phyloP scores from a whole-genome alignment of 176 grass and related monocot genomes.

The Musa beccarii region DNA sequence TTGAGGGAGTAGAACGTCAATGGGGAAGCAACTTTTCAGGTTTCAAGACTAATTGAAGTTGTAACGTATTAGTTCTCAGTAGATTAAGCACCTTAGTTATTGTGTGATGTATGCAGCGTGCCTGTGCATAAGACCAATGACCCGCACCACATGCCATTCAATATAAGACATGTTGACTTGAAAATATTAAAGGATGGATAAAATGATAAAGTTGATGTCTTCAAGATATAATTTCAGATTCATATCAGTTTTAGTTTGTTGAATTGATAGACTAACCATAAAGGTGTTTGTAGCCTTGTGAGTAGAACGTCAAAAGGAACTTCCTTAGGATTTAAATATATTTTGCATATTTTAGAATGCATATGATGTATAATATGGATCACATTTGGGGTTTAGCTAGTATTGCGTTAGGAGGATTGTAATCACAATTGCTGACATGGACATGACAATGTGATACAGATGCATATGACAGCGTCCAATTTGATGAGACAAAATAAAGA shows the following conservation, averaged over 20 bases:
- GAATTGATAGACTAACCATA: not conserved
- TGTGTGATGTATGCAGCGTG: not conserved
- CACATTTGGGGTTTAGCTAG: not conserved
- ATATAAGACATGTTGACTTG: not conserved
- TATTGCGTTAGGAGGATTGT: not conserved
- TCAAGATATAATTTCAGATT: not conserved
- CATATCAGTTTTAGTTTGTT: not conserved
- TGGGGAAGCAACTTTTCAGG: constrained; percentile 81
- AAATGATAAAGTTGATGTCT: not conserved
- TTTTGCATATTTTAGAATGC: not conserved
- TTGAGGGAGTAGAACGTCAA: constrained; percentile 89
- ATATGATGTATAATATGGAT: not conserved
- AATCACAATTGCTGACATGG: not conserved
- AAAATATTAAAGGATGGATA: not conserved
- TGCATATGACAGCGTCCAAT: not conserved
- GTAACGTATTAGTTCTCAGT: not conserved
- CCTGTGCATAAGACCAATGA: not conserved
- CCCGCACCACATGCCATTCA: too few species aligned
- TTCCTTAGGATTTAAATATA: not conserved
- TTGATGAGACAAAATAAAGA: not conserved
- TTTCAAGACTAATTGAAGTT: not conserved
- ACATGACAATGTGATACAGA: not conserved
- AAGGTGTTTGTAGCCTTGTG: not conserved
- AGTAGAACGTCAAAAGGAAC: not conserved
- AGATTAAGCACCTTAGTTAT: not conserved